Conservation (phyloP, 1,284 basidiomycete species). For the Cystobasidium sp. region DNA sequence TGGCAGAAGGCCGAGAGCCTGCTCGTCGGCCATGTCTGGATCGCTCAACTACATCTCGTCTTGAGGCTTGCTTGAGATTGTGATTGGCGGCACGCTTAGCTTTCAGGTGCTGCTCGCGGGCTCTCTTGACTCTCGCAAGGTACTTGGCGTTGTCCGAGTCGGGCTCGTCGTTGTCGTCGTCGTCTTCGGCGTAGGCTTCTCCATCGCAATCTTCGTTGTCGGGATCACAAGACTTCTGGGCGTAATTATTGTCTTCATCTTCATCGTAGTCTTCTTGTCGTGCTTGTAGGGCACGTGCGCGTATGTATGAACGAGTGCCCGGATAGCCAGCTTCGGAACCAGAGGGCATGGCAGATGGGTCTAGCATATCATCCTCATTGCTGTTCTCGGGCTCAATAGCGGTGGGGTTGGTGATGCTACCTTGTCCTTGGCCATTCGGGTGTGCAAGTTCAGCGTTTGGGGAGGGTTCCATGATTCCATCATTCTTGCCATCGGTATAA, state of each 20-base stretch:
- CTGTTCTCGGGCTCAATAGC: background rate
- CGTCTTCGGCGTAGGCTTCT: background rate
- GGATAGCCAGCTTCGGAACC: background rate
- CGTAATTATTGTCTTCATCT: background rate
- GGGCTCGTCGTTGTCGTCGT: background rate
- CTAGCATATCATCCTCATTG: background rate
- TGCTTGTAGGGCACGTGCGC: background rate
- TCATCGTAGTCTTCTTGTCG: background rate
- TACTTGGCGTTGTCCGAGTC: background rate
- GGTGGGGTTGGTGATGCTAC: background rate
- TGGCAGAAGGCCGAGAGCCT: slow-evolving; percentile 25
- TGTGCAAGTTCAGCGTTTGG: background rate
- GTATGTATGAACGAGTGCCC: slow-evolving; percentile 5
- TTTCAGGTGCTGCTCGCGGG: background rate
- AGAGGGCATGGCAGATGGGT: background rate
- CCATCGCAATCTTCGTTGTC: background rate
- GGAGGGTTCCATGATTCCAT: background rate
- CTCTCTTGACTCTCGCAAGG: background rate
- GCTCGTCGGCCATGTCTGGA: slow-evolving; percentile 10
- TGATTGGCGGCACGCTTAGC: background rate
- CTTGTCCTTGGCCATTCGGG: background rate
- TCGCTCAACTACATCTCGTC: slow-evolving; percentile 21
- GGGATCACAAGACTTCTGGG: background rate
- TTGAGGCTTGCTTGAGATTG: slow-evolving; percentile 27
- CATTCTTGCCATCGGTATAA: background rate